Evolutionary conservation across 1,284 basidiomycete species (phyloP).

Genomic region (Boletus hoseneyae): DNA sequence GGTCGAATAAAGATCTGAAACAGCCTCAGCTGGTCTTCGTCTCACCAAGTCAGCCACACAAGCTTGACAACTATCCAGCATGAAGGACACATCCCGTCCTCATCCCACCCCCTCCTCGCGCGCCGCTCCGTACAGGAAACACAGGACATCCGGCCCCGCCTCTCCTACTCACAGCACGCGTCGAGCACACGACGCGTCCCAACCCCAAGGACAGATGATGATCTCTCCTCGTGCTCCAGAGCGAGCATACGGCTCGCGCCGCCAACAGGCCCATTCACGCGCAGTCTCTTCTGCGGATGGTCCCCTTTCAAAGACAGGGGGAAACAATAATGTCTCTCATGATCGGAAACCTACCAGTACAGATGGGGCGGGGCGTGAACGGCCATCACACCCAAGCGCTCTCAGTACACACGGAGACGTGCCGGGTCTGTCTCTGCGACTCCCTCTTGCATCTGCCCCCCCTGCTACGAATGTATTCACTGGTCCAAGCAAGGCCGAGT

Average conservation of each 20-base stretch:
- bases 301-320: constrained; percentile 8
- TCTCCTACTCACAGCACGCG: constrained; percentile 14
- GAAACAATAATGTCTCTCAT: background rate
- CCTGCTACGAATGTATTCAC: background rate
- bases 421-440: constrained; percentile 14
- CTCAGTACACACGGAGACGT: constrained; percentile 10
- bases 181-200: constrained; percentile 14
- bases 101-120: constrained; percentile 13
- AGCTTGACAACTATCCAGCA: constrained; percentile 13
- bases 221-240: constrained; percentile 7
- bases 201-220: background rate
- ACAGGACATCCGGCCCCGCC: background rate
- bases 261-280: constrained; percentile 2
- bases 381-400: constrained; percentile 1
- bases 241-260: constrained; percentile 1
- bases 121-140: constrained; percentile 22
- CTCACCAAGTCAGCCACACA: constrained; percentile 16
- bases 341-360: constrained; percentile 1
- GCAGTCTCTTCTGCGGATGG: background rate
- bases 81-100: constrained; percentile 27
- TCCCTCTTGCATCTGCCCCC: constrained; percentile 15
- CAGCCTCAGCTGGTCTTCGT: background rate
- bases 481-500: constrained; percentile 5
- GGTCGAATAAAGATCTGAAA: constrained; percentile 2
- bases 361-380: constrained; percentile 6